A percentile compares a stretch with the other conserved stretches of the same genome.
Evolutionary conservation across 2,329 filamentous ascomycete genomes (phyloP).

Genomic region (Tolypocladium album): DNA sequence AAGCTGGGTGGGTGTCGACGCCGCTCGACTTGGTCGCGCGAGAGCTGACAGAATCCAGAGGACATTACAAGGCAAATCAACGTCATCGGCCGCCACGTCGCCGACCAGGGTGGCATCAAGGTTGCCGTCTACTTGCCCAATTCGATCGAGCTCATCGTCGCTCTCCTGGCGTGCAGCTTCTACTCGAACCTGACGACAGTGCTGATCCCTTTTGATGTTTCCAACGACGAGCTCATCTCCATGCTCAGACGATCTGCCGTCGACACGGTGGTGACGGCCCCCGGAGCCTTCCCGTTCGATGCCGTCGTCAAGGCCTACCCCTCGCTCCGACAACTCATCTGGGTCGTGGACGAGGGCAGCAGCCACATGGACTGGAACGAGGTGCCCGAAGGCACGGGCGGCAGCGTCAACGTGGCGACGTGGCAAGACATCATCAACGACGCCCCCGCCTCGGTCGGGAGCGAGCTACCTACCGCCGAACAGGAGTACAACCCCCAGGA

Average conservation of each 20-base stretch:
- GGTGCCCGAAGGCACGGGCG: constrained; percentile 65
- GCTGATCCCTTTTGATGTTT: constrained; percentile 72
- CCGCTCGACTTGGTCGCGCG: constrained; percentile 2
- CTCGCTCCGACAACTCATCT: constrained; percentile 67
- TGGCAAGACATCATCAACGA: constrained; percentile 87
- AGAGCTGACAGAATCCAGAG: constrained; percentile 23
- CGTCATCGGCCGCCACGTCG: constrained; percentile 67
- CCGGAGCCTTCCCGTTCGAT: constrained; percentile 77
- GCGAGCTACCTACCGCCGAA: constrained; percentile 54
- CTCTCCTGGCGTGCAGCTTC: constrained; percentile 82
- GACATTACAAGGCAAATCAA: constrained; percentile 80
- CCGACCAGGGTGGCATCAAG: constrained; percentile 59
- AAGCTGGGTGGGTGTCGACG: constrained; percentile 35
- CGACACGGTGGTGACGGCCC: constrained; percentile 74
- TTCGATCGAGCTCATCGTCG: constrained; percentile 74
- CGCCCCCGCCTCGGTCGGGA: constrained; percentile 43
- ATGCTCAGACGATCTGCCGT: constrained; percentile 65
- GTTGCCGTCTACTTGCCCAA: constrained; percentile 90
- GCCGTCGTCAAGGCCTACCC: constrained; percentile 58
- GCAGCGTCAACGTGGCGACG: constrained; percentile 70
- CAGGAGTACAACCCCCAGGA: constrained; percentile 42
- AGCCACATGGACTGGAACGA: constrained; percentile 94
- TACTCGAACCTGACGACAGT: constrained; percentile 72
- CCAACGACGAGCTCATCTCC: constrained; percentile 55
- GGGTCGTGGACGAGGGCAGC: constrained; percentile 87